Conservation (phyloP, 306 rosid genomes). For the Pueraria montana region DNA sequence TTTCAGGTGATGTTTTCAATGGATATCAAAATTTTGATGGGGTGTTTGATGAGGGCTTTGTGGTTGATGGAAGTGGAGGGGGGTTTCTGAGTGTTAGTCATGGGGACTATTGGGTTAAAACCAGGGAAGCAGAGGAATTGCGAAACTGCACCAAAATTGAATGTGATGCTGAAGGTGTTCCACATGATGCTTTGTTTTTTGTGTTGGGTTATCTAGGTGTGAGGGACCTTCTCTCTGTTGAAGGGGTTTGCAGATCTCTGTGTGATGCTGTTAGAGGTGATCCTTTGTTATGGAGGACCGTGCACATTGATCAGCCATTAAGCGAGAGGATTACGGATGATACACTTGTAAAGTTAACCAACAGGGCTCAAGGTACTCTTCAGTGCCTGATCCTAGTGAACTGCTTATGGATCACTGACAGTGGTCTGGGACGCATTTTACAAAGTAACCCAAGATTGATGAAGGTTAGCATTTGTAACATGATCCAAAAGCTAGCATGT, state of each 20-base stretch:
- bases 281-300: conserved; percentile 72
- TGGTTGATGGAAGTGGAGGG: conserved; percentile 46
- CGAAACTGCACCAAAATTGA: conserved; percentile 32
- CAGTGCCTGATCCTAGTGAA: conserved; percentile 64
- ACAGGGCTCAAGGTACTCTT: conserved; percentile 72
- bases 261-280: conserved; percentile 57
- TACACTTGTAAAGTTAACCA: conserved; percentile 62
- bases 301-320: conserved; percentile 61
- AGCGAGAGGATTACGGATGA: conserved; percentile 59
- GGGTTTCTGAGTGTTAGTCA: conserved; percentile 40
- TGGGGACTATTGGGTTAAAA: conserved; percentile 25
- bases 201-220: conserved; percentile 66
- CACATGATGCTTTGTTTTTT: conserved; percentile 67
- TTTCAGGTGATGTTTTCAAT: conserved; percentile 47
- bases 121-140: conserved; percentile 43
- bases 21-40: conserved; percentile 46
- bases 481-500: conserved; percentile 7
- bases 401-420: conserved; percentile 64
- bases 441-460: conserved; percentile 62
- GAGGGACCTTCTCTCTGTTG: conserved; percentile 71
- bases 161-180: conserved; percentile 50
- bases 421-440: conserved; percentile 63
- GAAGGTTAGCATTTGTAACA: conserved; percentile 58
- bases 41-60: conserved; percentile 19
- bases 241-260: conserved; percentile 69